Base-by-base conservation (phyloP, 2,329 filamentous ascomycete genomes). In the Ophiostoma sp. region DNA sequence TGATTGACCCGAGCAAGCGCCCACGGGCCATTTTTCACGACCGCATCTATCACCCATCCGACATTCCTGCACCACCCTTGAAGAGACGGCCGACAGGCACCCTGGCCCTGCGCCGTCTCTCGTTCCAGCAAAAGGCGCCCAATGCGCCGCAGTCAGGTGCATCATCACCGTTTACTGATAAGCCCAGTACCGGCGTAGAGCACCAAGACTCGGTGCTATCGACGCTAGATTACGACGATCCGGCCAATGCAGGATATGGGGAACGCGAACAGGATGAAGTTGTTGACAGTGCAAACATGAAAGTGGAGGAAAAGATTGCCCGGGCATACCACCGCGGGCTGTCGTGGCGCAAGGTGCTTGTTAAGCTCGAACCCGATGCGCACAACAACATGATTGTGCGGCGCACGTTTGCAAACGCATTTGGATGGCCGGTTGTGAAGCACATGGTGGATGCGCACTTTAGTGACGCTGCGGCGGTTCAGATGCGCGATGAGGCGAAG, bases 351-450 rank as follows among this genome's bases (percentile, higher is more conserved):
- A 99, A 99, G 78, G 95, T 99, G 1, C 86, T 99, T 4, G 95
- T 99, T 17, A 91, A 95, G 69, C 84, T 99, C 2, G 94, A 99
- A 77, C 95, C 95, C 0, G 95, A 99, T 79, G 95, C 95, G 0
- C 95, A 99, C 81, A 99, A 99, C 80, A 99, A 99, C 79, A 96
- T 99, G 74, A 90, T 98, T 72, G 95, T 99, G 33, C 90, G 95
- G 20, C 90, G 95, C 70, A 96, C 93, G 89, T 99, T 99, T 78
- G 90, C 93, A 70, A 99, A 99, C 76, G 95, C 95, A 0, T 96
- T 96, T 76, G 95, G 95, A 1, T 99, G 95, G 95, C 95, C 95
- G 0, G 95, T 99, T 0, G 83, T 98, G 67, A 94, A 97, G 80
- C 95, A 99, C 79, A 81, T 98, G 27, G 94, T 95, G 68, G 94